phyloP scores from a whole-genome alignment of 768 basidiomycete genomes.

The Russula dissimulans region DNA sequence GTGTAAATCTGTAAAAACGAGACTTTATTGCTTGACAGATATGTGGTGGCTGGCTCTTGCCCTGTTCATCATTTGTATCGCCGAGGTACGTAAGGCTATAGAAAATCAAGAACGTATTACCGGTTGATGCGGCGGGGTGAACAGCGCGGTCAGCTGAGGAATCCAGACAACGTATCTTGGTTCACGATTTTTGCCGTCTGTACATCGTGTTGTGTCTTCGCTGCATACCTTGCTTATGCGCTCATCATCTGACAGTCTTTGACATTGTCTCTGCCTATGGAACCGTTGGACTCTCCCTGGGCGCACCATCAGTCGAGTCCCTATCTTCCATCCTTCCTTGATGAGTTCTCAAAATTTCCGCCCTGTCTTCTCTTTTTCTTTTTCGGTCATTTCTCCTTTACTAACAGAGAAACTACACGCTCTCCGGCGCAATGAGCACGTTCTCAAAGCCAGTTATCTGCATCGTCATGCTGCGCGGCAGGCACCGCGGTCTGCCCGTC shows the following conservation, averaged over 20 bases:
- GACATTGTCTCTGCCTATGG: conserved; percentile 22
- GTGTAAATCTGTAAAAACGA: too few relatives aligned
- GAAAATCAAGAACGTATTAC: background rate
- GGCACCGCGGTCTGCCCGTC: conserved; percentile 62
- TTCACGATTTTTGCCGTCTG: conserved; percentile 27
- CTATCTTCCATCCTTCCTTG: background rate
- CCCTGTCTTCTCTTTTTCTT: too few relatives aligned
- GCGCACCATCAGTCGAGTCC: conserved; percentile 29
- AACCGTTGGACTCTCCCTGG: conserved; percentile 37
- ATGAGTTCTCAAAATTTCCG: conserved; percentile 34
- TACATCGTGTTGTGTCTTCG: conserved; percentile 3
- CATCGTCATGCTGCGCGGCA: conserved; percentile 70
- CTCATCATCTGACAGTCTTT: conserved; percentile 10
- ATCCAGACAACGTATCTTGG: conserved; percentile 25
- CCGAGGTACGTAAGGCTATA: conserved; percentile 25
- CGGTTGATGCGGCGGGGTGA: background rate
- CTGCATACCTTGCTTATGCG: conserved; percentile 21
- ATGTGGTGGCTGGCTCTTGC: conserved; percentile 33
- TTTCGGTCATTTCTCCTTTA: background rate
- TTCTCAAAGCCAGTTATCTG: conserved; percentile 66
- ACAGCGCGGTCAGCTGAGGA: conserved; percentile 26
- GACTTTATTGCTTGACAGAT: conserved; percentile 21
- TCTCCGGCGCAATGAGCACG: conserved; percentile 51
- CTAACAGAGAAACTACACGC: conserved; percentile 27
- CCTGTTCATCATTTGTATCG: conserved; percentile 42